A percentile compares a stretch with the other conserved stretches of the same genome.
These are phyloP conservation scores for Fusarium incarnatum DNA, from an alignment of 2,329 filamentous ascomycete genomes.

Conservation along the genomic window DNA sequence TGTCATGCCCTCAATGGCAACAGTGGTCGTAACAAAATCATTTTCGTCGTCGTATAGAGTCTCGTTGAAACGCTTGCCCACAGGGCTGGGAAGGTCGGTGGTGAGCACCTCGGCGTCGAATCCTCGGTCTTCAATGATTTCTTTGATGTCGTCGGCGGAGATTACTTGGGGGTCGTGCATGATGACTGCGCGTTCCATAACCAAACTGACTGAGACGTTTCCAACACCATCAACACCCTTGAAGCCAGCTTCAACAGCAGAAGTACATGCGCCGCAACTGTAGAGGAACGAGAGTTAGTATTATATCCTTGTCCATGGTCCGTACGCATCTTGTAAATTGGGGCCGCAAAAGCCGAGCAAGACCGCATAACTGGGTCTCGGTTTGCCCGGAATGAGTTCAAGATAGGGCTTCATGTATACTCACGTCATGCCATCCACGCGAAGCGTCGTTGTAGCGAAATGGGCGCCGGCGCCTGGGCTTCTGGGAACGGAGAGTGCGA, in stretches of 20 bases:
- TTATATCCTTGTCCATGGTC: slow-evolving; percentile 26
- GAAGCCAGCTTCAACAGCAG: slow-evolving; percentile 93
- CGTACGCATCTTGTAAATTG: not conserved
- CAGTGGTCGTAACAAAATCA: slow-evolving; percentile 73
- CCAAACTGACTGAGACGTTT: slow-evolving; percentile 89
- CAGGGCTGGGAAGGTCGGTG: slow-evolving; percentile 75
- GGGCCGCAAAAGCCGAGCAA: slow-evolving; percentile 9
- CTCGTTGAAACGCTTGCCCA: slow-evolving; percentile 54
- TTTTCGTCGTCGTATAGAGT: slow-evolving; percentile 55
- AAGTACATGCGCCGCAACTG: slow-evolving; percentile 92
- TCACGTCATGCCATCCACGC: slow-evolving; percentile 88
- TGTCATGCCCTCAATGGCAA: slow-evolving; percentile 89
- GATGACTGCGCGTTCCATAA: slow-evolving; percentile 95
- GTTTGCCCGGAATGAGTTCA: slow-evolving; percentile 26
- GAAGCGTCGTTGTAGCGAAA: slow-evolving; percentile 91
- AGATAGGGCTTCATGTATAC: slow-evolving; percentile 47
- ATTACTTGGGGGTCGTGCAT: slow-evolving; percentile 85
- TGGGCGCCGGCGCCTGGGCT: slow-evolving; percentile 60
- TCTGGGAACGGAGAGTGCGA: slow-evolving; percentile 39
- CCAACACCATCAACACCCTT: slow-evolving; percentile 83
- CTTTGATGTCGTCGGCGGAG: slow-evolving; percentile 78
- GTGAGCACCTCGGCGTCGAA: slow-evolving; percentile 93
- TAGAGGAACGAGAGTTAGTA: slow-evolving; percentile 55
- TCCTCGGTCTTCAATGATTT: slow-evolving; percentile 90
- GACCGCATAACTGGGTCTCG: slow-evolving; percentile 24